These are phyloP conservation scores for Schwanniomyces occidentalis DNA, from an alignment of 805 yeast species.

Conservation along the genomic window DNA sequence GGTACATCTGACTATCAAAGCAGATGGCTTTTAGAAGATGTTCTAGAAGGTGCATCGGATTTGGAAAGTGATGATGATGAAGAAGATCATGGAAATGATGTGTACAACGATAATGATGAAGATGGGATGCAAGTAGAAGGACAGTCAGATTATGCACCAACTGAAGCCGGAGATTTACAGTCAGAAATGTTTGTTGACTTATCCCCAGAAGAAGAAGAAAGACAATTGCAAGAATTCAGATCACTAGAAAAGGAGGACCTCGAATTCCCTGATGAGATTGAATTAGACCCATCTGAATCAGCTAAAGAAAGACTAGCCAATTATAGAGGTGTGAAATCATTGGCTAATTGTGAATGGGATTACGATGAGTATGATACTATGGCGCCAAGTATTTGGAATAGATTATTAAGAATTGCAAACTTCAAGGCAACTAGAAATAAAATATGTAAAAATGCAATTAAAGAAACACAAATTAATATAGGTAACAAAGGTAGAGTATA, in stretches of 20 bases:
- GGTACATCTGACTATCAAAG: constrained; percentile 80
- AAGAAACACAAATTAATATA: constrained; percentile 40
- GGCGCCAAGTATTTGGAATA: constrained; percentile 76
- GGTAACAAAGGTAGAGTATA: constrained; percentile 67
- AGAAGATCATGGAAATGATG: constrained; percentile 36
- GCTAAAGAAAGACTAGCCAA: constrained; percentile 74
- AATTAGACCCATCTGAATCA: constrained; percentile 70
- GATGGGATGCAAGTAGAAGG: constrained; percentile 20
- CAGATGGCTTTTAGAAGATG: constrained; percentile 69
- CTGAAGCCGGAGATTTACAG: constrained; percentile 44
- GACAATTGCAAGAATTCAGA: constrained; percentile 71
- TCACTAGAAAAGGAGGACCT: constrained; percentile 74
- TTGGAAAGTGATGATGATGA: constrained; percentile 45
- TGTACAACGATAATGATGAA: constrained; percentile 22
- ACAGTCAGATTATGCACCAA: constrained; percentile 40
- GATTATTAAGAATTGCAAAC: constrained; percentile 72
- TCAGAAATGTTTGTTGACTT: constrained; percentile 70
- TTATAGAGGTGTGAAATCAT: constrained; percentile 84
- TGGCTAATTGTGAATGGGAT: constrained; percentile 84
- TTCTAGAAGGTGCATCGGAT: constrained; percentile 42
- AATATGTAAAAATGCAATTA: constrained; percentile 57
- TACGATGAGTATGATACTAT: constrained; percentile 76
- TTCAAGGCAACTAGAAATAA: constrained; percentile 75
- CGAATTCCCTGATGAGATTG: constrained; percentile 95
- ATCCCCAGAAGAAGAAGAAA: constrained; percentile 78